Base-by-base conservation (phyloP, 306 rosid genomes). In the Vigna reflexopilosa region DNA sequence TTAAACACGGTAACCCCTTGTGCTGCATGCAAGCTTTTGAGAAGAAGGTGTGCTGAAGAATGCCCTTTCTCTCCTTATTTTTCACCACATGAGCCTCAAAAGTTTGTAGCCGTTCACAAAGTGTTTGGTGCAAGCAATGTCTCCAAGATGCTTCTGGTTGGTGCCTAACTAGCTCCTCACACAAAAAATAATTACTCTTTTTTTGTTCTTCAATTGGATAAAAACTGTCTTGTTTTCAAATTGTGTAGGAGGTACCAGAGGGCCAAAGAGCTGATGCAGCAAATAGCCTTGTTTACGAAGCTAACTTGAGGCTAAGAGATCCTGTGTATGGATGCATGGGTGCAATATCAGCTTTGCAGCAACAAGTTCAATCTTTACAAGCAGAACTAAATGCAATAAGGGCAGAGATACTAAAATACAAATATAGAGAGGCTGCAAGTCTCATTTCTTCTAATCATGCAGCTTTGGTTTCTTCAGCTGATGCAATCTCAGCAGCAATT, bases 61-160 rank as follows among this genome's bases (percentile, higher is more conserved):
- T 94, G 97, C 64, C 94, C 98, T 70, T 94, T 94, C 82, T 88
- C 93, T 52, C 98, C 97, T 28, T 94, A 94, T 36, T 94, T 94
- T 70, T 94, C 98, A 72, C 98, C 97, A 0, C 97, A 88, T 20
- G 98, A 94, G 26, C 98, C 97, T 38, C 97, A 85, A 3, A 94
- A 94, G 59, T 94, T 94, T 59, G 89, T 96, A 38, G 93, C 96
- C 0, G 98, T 94, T 36, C 98, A 94, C 82, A 92, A 88, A 77
- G 93, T 94, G 20, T 94, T 94, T 65, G 98, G 98, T 57, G 98
- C 98, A 40, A 92, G 98, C 92, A 94, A 94, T 80, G 98, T 94
- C 78, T 94, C 98, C 70, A 94, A 94, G 87, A 58, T 94, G 89
- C 89, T 94, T 44, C 67, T 92, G 94, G 98, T 92, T 79, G n/a